These are phyloP conservation scores for Myxozyma neotropica DNA, from an alignment of 805 yeast genomes.

Conservation along the genomic window DNA sequence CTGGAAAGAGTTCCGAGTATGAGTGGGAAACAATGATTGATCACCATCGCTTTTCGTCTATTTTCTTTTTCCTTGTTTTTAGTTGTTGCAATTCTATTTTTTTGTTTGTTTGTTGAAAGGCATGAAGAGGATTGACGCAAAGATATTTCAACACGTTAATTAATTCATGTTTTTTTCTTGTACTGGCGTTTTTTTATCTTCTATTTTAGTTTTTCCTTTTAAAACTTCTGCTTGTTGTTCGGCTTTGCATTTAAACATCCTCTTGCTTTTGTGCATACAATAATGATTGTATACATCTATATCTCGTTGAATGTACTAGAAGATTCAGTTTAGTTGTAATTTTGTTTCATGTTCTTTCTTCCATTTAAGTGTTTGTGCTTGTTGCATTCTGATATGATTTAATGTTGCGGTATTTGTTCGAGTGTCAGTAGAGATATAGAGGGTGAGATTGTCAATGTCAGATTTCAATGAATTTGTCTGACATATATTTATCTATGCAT, in stretches of 20 bases:
- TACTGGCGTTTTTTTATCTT: background rate
- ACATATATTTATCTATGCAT: too few relatives aligned
- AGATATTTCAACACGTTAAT: background rate
- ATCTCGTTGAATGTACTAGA: too few relatives aligned
- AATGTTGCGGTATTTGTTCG: too few relatives aligned
- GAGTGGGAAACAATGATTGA: background rate
- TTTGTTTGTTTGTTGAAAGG: background rate
- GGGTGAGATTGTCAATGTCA: too few relatives aligned
- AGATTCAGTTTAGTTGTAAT: too few relatives aligned
- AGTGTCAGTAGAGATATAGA: too few relatives aligned
- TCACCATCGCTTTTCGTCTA: background rate
- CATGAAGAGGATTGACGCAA: background rate
- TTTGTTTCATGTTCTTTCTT: too few relatives aligned
- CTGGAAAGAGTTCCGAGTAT: conserved; percentile 4
- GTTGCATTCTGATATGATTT: too few relatives aligned
- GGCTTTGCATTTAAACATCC: background rate
- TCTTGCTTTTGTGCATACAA: too few relatives aligned
- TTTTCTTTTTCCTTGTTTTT: background rate
- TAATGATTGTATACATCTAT: too few relatives aligned
- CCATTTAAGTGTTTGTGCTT: too few relatives aligned
- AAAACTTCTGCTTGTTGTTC: background rate
- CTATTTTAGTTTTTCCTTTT: background rate
- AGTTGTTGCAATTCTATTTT: background rate
- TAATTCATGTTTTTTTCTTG: background rate
- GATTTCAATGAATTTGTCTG: too few relatives aligned